A percentile compares a stretch with the other conserved stretches of the same genome.
Conservation (phyloP, 78 protist genomes). For the Dictyostelium capitatum region DNA sequence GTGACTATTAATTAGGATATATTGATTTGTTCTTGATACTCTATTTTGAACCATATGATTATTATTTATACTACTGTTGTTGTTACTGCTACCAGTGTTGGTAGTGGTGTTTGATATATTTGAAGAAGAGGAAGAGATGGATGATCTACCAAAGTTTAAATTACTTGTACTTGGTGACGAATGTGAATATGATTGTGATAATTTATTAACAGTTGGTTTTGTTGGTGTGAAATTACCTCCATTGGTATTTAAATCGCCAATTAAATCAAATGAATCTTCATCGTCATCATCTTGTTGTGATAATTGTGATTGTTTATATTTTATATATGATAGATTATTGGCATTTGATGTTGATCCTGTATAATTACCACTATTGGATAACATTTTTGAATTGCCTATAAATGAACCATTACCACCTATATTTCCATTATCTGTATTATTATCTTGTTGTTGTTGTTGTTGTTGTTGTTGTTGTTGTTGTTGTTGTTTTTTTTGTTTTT, state of each 20-base stretch:
- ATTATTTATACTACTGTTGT: background rate
- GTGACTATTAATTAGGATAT: constrained; percentile 52
- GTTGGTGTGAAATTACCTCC: background rate
- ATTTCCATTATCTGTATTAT: background rate
- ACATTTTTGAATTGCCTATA: constrained; percentile 9
- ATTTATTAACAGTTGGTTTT: background rate
- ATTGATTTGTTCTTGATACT: constrained; percentile 29
- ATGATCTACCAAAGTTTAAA: background rate
- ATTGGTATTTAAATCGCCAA: background rate
- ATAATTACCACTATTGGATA: background rate
- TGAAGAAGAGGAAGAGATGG: background rate
- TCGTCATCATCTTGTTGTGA: background rate
- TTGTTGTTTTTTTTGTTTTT: background rate
- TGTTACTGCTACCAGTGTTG: background rate
- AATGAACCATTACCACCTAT: background rate
- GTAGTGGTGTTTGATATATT: background rate
- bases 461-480: background rate
- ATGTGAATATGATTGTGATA: background rate
- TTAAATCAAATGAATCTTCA: constrained; percentile 25
- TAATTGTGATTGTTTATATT: background rate
- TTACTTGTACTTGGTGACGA: background rate
- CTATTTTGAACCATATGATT: constrained; percentile 5
- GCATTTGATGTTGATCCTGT: background rate
- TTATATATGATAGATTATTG: background rate
- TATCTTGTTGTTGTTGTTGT: background rate